Evolutionary conservation across 2,329 filamentous ascomycete genomes (phyloP).

Genomic region (Colletotrichum destructivum): DNA sequence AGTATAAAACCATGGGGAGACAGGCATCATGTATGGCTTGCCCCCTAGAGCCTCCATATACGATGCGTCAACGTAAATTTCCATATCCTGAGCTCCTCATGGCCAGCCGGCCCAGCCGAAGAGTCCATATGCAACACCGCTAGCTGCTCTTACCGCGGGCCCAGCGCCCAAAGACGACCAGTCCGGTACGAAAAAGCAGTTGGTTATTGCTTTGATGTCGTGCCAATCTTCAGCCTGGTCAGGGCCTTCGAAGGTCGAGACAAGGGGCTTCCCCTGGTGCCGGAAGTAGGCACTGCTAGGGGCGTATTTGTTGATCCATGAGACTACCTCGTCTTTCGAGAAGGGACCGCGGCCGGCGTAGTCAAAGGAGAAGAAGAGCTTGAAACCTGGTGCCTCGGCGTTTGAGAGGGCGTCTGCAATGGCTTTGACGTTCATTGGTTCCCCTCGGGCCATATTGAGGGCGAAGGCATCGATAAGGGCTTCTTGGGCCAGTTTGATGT

Average conservation of each 20-base stretch:
- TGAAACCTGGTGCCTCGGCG: conserved; percentile 45
- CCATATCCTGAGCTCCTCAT: conserved; percentile 44
- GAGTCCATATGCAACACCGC: conserved; percentile 51
- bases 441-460: conserved; percentile 11
- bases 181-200: conserved; percentile 61
- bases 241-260: conserved; percentile 67
- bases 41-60: conserved; percentile 52
- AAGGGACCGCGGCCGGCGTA: conserved; percentile 48
- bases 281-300: conserved; percentile 48
- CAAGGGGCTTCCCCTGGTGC: conserved; percentile 55
- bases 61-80: conserved; percentile 41
- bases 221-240: conserved; percentile 59
- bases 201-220: conserved; percentile 54
- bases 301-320: conserved; percentile 43
- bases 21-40: background rate
- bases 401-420: conserved; percentile 14
- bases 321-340: conserved; percentile 45
- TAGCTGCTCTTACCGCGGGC: conserved; percentile 41
- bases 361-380: conserved; percentile 61
- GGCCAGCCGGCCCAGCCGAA: conserved; percentile 59
- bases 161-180: conserved; percentile 59
- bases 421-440: background rate
- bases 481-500: conserved; percentile 18
- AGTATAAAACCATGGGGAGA: background rate
- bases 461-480: conserved; percentile 27